Evolutionary conservation across 2,329 filamentous ascomycete genomes (phyloP), one percentile per base, ranked within the genome.

Genomic region (Furcasterigmium furcatum): DNA sequence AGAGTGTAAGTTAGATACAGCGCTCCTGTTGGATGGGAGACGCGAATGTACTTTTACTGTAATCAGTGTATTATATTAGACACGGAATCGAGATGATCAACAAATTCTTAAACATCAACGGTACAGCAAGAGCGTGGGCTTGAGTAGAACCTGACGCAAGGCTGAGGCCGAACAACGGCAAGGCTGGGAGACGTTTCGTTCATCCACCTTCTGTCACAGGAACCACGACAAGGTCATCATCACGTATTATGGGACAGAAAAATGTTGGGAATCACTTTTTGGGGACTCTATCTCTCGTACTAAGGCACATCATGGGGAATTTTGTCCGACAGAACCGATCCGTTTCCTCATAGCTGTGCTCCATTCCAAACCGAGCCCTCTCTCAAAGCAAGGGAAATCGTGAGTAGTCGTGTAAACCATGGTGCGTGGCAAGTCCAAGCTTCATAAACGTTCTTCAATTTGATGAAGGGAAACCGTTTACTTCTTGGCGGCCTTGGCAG

Each of bases 401-500:
- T 71, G 62, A 67, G 61, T 71, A 67, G 61, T 71, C 69, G 61
- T 71, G 66, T 67, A 71, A n/a, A 71, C 64, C 65, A 65, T 67
- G 61, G n/a, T 60, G 14, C 38, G 24, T 44, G 40, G 30, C 42
- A 30, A 21, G 40, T 32, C 29, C 40, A 42, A 42, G 30, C 6
- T 13, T 42, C 40, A 24, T 34, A 42, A 16, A 30, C 40, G 18
- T 30, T 42, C 27, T 42, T 34, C 16, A 43, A 43, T 45, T 40
- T 40, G 46, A 48, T 49, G 50, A 51, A 39, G 45, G 29, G 46
- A 47, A 50, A 38, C 52, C 56, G 62, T 57, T 84, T 87, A 87
- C 77, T 87, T 87, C 84, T 87, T 87, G 70, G 69, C 66, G 67
- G 82, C 81, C 82, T 87, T 87, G 71, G 82, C 82, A 69, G 84